Base-by-base conservation (phyloP, 805 yeast species). In the Teunomyces aglyptinius region DNA sequence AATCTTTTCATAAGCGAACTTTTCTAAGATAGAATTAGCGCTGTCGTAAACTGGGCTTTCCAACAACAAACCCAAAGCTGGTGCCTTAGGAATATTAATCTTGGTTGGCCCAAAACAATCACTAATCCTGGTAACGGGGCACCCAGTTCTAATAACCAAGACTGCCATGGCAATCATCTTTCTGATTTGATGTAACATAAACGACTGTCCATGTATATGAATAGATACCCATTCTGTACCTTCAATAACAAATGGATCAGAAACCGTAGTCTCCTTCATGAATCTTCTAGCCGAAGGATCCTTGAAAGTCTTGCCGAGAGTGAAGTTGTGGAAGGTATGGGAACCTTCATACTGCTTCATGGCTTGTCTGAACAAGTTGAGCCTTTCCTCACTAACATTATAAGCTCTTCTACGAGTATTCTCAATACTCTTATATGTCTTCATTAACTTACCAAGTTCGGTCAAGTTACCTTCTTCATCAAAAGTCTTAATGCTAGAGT, bases 131-230 rank as follows among this genome's bases (percentile, higher is more conserved):
- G 78, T 77, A 27, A 80, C 60, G 3, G 97, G 96, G 60, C 91
- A 82, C 8, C 96, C 94, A 15, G 94, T 83, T 60, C 99, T 79
- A 18, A 92, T 83, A 13, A 87, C 81, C 47, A 92, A 73, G 0
- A 91, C 81, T 1, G 96, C 96, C 95, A 92, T 85, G 18, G 97
- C 92, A 49, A 94, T 89, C 98, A 94, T 94, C 64, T 94, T 94
- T 63, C 99, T 83, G 61, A 94, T 94, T 75, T 92, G 99, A 69
- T 92, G 98, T 52, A 94, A 76, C 98, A 94, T 94, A 67, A 94
- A 94, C 3, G 97, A 89, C 70, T 94, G 99, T 6, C 99, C 99
- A 65, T 94, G 99, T 54, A 94, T 89, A 71, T 92, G 91, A 59
- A 94, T 85, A 1, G 96, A 88, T 2, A 89, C 78, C 99, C 99